phyloP scores from a whole-genome alignment of 78 protist genomes.

The Dictyostelium purpureum region DNA sequence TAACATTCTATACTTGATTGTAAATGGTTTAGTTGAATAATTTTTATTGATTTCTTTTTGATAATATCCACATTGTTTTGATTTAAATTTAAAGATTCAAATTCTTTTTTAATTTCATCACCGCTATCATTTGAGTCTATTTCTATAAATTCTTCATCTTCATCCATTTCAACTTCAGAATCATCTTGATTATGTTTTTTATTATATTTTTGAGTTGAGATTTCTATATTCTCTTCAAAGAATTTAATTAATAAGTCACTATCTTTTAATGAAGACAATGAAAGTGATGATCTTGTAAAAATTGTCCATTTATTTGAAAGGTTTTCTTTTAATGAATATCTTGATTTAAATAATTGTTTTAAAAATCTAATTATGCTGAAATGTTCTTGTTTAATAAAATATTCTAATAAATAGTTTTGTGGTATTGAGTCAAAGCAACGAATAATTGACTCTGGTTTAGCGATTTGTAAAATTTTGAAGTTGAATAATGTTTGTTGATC shows the following conservation, averaged over 20 bases:
- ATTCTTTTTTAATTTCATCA: neutral
- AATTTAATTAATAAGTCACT: neutral
- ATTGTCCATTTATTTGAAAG: constrained; percentile 67
- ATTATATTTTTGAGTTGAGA: neutral
- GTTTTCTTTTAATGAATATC: neutral
- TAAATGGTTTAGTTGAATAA: neutral
- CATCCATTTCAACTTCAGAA: neutral
- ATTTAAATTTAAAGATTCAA: neutral
- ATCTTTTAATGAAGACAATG: constrained; percentile 24
- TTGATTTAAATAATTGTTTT: neutral
- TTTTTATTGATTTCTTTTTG: neutral
- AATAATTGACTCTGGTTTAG: constrained; percentile 44
- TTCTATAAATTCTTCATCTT: neutral
- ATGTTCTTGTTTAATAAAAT: constrained; percentile 59
- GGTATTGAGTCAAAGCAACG: neutral
- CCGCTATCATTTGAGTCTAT: neutral
- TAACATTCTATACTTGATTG: constrained; percentile 30
- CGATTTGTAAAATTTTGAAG: constrained; percentile 40
- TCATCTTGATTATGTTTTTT: neutral
- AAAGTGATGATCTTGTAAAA: constrained; percentile 38
- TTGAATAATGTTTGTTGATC: constrained; percentile 7
- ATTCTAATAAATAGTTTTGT: constrained; percentile 19
- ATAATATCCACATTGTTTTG: neutral
- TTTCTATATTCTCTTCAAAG: neutral
- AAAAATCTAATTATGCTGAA: constrained; percentile 50